phyloP scores from a whole-genome alignment of 495 filamentous ascomycete genomes.

The Cladorrhinum samala region DNA sequence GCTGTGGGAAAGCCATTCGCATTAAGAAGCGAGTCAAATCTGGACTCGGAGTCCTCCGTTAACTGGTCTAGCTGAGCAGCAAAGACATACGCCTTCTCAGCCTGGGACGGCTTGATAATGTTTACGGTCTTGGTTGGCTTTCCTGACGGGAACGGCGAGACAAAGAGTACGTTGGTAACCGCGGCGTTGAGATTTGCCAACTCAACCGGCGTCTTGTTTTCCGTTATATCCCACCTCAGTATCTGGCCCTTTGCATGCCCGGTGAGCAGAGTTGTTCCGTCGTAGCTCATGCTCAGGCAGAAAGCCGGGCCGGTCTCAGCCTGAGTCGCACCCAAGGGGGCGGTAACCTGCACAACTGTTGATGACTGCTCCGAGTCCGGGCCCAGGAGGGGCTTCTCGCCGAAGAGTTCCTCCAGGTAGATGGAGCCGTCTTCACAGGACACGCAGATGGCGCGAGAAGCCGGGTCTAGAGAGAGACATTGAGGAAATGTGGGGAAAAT shows the following conservation, averaged over 20 bases:
- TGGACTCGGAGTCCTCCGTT: constrained; percentile 28
- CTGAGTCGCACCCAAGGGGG: constrained; percentile 56
- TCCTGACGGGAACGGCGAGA: constrained; percentile 52
- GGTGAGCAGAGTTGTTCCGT: constrained; percentile 71
- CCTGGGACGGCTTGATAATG: constrained; percentile 66
- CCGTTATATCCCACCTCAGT: constrained; percentile 56
- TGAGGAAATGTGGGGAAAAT: constrained; percentile 66
- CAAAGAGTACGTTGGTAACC: constrained; percentile 69
- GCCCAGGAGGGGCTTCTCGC: constrained; percentile 51
- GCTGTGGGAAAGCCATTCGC: constrained; percentile 32
- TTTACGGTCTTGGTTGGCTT: constrained; percentile 47
- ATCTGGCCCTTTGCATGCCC: constrained; percentile 78
- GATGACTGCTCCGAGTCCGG: constrained; percentile 44
- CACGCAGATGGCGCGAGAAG: constrained; percentile 72
- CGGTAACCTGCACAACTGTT: constrained; percentile 48
- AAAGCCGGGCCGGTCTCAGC: constrained; percentile 55
- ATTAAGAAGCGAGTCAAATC: constrained; percentile 34
- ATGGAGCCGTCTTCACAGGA: constrained; percentile 80
- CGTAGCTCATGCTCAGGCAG: constrained; percentile 66
- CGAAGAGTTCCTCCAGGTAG: constrained; percentile 72
- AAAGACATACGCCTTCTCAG: constrained; percentile 63
- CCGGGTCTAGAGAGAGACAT: constrained; percentile 73
- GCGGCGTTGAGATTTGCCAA: constrained; percentile 66
- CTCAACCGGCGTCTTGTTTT: constrained; percentile 59
- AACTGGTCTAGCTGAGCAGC: constrained; percentile 57